Percentiles rank a stretch among this genome's conserved stretches.
Evolutionary conservation across 495 filamentous ascomycete genomes (phyloP).

Genomic region (Pyrenula massariospora): DNA sequence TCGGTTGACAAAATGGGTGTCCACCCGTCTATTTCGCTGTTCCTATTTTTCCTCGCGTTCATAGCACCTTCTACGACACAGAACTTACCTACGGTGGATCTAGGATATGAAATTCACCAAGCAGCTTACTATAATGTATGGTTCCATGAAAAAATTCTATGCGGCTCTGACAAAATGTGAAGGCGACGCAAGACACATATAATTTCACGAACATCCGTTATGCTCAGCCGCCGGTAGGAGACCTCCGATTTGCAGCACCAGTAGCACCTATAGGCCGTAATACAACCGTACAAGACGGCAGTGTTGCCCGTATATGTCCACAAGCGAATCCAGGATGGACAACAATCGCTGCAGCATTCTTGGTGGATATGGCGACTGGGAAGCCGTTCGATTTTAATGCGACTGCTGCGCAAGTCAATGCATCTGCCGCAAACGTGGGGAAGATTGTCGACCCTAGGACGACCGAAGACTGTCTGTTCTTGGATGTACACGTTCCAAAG

Average conservation of each 20-base stretch:
- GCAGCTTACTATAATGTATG: slow-evolving; percentile 32
- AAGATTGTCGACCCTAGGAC: slow-evolving; percentile 27
- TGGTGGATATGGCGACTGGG: slow-evolving; percentile 17
- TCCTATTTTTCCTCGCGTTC: neutral
- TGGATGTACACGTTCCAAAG: slow-evolving; percentile 39
- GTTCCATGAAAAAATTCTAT: neutral
- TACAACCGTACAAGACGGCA: slow-evolving; percentile 29
- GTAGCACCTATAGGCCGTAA: slow-evolving; percentile 23
- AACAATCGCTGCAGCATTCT: slow-evolving; percentile 17
- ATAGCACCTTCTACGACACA: neutral
- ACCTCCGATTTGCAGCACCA: slow-evolving; percentile 38
- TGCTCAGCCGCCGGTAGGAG: slow-evolving; percentile 40
- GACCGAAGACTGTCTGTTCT: slow-evolving; percentile 46
- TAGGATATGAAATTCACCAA: slow-evolving; percentile 37
- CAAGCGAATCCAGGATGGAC: slow-evolving; percentile 35
- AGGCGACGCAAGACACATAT: slow-evolving; percentile 26
- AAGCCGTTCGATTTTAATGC: slow-evolving; percentile 20
- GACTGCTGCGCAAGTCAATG: slow-evolving; percentile 3
- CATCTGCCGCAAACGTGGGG: slow-evolving; percentile 18
- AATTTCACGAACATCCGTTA: slow-evolving; percentile 52
- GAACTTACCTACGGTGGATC: slow-evolving; percentile 31
- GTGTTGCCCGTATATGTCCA: slow-evolving; percentile 34
- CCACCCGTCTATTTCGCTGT: neutral
- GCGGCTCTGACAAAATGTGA: slow-evolving; percentile 1
- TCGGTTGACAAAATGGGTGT: too few species aligned